Conservation (phyloP, 2,329 filamentous ascomycete species). For the Xylaria sp. region DNA sequence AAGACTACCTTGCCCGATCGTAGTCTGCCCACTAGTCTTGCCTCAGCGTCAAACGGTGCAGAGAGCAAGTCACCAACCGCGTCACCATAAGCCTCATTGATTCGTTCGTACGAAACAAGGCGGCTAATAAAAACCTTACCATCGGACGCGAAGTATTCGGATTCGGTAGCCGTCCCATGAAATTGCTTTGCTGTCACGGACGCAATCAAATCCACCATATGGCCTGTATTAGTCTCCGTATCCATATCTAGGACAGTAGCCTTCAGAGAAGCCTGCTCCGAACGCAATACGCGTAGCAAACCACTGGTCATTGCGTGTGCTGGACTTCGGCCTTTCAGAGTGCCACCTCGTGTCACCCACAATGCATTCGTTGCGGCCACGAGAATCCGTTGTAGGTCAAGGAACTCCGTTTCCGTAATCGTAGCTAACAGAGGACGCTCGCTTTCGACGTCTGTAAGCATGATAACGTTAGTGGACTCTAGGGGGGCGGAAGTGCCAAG, state of each 20-base stretch:
- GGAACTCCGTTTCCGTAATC: conserved; percentile 36
- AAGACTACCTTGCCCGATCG: not conserved
- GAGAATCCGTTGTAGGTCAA: not conserved
- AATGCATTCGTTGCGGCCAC: not conserved
- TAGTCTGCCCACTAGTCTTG: conserved; percentile 33
- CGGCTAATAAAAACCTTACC: not conserved
- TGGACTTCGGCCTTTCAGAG: not conserved
- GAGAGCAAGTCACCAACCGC: not conserved
- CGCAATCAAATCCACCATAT: not conserved
- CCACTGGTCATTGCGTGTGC: not conserved
- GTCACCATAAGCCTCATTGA: not conserved
- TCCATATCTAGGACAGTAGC: no score
- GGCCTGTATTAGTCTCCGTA: not conserved
- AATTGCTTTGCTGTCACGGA: not conserved
- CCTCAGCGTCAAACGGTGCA: conserved; percentile 24
- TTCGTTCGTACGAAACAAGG: not conserved
- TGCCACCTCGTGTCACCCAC: not conserved
- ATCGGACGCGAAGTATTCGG: not conserved
- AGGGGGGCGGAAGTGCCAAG: no score
- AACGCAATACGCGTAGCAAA: not conserved
- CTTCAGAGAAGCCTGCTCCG: not conserved
- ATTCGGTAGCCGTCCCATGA: not conserved
- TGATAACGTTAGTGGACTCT: no score
- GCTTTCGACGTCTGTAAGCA: no score
- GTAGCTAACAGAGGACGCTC: conserved; percentile 35